Evolutionary conservation across 2,329 filamentous ascomycete genomes (phyloP).

Genomic region (Hysterium pulicare): DNA sequence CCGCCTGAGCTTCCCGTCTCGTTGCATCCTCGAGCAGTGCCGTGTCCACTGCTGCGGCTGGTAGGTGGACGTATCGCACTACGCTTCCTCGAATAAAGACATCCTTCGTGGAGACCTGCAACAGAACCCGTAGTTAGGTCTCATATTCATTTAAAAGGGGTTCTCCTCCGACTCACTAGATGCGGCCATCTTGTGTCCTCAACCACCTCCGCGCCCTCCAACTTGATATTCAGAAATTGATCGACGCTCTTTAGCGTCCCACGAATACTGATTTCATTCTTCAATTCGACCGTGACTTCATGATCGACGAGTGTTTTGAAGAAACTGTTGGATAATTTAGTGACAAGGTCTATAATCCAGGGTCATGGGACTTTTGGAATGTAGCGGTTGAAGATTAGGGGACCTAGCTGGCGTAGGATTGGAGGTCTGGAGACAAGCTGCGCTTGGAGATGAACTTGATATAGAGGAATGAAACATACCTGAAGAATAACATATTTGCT

Average conservation of each 20-base stretch:
- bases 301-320: constrained; percentile 99
- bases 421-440: not conserved
- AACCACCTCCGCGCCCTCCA: constrained; percentile 89
- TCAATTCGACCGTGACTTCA: constrained; percentile 96
- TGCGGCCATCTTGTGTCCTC: constrained; percentile 96
- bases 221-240: constrained; percentile 98
- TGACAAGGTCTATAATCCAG: too few species aligned
- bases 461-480: constrained; percentile 34
- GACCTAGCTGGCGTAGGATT: too few species aligned
- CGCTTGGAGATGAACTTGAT: not conserved
- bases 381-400: not conserved
- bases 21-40: constrained; percentile 85
- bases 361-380: too few species aligned
- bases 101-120: constrained; percentile 80
- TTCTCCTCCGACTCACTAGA: constrained; percentile 53
- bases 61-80: constrained; percentile 87
- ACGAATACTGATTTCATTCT: constrained; percentile 97
- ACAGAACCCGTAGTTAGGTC: too few species aligned
- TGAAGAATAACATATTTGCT: constrained; percentile 52
- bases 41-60: constrained; percentile 77
- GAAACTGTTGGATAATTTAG: constrained; percentile 52
- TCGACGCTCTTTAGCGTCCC: constrained; percentile 96
- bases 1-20: constrained; percentile 33
- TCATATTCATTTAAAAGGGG: constrained; percentile 4
- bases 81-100: constrained; percentile 94